phyloP scores from a whole-genome alignment of 768 basidiomycete genomes.

The Cystofilobasidium capitatum region DNA sequence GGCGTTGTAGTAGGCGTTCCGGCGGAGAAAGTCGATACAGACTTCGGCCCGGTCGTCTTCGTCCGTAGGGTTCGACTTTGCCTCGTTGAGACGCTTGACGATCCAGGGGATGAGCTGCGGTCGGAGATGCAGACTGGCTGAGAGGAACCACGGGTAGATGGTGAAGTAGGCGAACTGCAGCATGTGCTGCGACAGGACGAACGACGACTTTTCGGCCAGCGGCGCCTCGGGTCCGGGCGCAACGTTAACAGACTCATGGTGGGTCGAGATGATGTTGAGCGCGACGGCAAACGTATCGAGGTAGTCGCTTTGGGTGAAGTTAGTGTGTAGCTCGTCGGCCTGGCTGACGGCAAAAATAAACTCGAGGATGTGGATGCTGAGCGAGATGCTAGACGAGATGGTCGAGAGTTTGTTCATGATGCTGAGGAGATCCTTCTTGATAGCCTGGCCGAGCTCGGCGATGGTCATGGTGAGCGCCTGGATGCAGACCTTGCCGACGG shows the following conservation, averaged over 20 bases:
- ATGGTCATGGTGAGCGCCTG: slow-evolving; percentile 71
- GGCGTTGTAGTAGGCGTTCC: slow-evolving; percentile 87
- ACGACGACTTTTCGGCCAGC: slow-evolving; percentile 39
- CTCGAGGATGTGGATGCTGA: slow-evolving; percentile 92
- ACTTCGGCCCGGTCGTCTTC: slow-evolving; percentile 89
- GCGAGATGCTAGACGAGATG: slow-evolving; percentile 83
- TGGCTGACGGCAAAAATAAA: slow-evolving; percentile 81
- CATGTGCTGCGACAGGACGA: slow-evolving; percentile 78
- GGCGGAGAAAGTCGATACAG: slow-evolving; percentile 92
- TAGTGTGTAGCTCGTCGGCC: slow-evolving; percentile 65
- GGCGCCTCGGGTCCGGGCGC: slow-evolving; percentile 42
- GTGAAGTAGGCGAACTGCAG: slow-evolving; percentile 79
- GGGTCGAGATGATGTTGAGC: slow-evolving; percentile 82
- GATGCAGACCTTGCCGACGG: slow-evolving; percentile 67
- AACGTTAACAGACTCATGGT: slow-evolving; percentile 47
- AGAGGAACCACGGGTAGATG: slow-evolving; percentile 91
- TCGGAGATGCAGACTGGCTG: slow-evolving; percentile 69
- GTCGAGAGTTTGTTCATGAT: slow-evolving; percentile 72
- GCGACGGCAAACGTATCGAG: slow-evolving; percentile 92
- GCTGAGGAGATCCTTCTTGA: slow-evolving; percentile 65
- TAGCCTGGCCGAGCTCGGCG: slow-evolving; percentile 72
- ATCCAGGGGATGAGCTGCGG: slow-evolving; percentile 75
- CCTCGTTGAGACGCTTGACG: slow-evolving; percentile 70
- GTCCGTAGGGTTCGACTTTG: slow-evolving; percentile 61
- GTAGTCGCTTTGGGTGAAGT: slow-evolving; percentile 82